These are phyloP conservation scores for Stemphylium lycopersici DNA, from an alignment of 2,329 filamentous ascomycete genomes.

Conservation along the genomic window DNA sequence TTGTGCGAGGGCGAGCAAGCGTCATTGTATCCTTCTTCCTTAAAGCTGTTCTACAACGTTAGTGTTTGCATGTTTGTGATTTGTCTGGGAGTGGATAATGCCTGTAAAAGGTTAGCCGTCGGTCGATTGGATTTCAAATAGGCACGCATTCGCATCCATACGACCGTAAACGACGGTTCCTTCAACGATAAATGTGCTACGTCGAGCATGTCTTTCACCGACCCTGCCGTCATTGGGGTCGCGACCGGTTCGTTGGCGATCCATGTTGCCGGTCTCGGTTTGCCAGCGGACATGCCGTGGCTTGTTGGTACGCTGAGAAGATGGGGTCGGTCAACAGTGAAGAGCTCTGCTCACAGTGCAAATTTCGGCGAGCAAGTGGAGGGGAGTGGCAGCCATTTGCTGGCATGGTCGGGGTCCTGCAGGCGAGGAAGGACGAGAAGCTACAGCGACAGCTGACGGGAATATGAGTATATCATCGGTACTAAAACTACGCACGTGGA, in stretches of 20 bases:
- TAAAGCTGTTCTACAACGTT: not conserved
- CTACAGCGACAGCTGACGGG: not conserved
- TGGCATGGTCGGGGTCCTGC: slow-evolving; percentile 13
- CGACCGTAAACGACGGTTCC: not conserved
- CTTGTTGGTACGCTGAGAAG: slow-evolving; percentile 32
- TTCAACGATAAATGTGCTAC: slow-evolving; percentile 36
- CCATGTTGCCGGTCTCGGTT: slow-evolving; percentile 40
- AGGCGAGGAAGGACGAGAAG: not conserved
- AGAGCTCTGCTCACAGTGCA: slow-evolving; percentile 28
- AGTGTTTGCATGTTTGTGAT: slow-evolving; percentile 10
- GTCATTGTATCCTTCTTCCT: not conserved
- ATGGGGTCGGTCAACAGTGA: slow-evolving; percentile 33
- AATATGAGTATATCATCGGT: too few relatives aligned
- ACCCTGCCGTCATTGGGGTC: slow-evolving; percentile 41
- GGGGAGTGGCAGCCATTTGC: slow-evolving; percentile 28
- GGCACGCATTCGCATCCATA: not conserved
- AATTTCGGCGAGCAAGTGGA: slow-evolving; percentile 17
- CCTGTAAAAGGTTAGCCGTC: slow-evolving; percentile 5
- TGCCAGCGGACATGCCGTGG: slow-evolving; percentile 23
- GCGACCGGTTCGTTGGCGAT: slow-evolving; percentile 31
- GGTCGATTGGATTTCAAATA: not conserved
- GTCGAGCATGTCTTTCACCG: slow-evolving; percentile 40
- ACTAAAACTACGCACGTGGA: not conserved
- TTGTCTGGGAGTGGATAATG: not conserved
- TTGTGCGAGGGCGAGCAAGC: not conserved